Evolutionary conservation across 805 yeast species (phyloP), one percentile per base, ranked within the genome.

Genomic region (Kluyveromyces dobzhanskii): DNA sequence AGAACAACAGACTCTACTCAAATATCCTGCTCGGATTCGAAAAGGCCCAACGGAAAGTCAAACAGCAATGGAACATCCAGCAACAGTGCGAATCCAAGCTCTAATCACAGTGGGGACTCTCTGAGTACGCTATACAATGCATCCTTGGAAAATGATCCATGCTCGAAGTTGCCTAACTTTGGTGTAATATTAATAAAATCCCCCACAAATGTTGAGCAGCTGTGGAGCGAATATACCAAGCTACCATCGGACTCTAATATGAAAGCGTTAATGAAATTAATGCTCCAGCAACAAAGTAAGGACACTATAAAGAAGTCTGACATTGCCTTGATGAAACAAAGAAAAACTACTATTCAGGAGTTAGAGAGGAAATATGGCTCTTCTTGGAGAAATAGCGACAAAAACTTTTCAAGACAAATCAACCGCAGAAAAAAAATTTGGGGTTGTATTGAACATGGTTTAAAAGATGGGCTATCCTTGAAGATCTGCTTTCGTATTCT

Each of bases 351-450:
- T 3, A 53, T 56, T 11, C 38, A 46, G 29, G 48, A 48, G n/a
- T 39, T 56, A n/a, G 61, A 56, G 40, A 34, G 30, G 4, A 39
- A 38, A 10, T 46, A 45, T 21, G 59, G 59, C 7, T 53, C 57
- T 1, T 45, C 55, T 1, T 56, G 61, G 59, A 45, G 59, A 28
- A 53, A 51, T 37, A 44, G 41, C 25, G 57, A 56, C 32, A 56
- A 56, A 37, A 56, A 56, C 40, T 52, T 56, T 37, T 56, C 61
- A 1, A 41, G 61, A 30, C 61, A 56, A 39, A 49, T 56, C n/a
- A 56, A 56, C 37, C 50, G 61, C 29, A 41, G 61, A 17, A 56
- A 56, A 41, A 56, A 56, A 30, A 52, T 56, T 18, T 56, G 59
- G 61, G 47, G 44, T 23, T 46, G 56, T 4, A 53, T 56, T 30